These are phyloP conservation scores for Sclerotinia spermophila DNA, from an alignment of 2,329 filamentous ascomycete genomes.

Conservation along the genomic window DNA sequence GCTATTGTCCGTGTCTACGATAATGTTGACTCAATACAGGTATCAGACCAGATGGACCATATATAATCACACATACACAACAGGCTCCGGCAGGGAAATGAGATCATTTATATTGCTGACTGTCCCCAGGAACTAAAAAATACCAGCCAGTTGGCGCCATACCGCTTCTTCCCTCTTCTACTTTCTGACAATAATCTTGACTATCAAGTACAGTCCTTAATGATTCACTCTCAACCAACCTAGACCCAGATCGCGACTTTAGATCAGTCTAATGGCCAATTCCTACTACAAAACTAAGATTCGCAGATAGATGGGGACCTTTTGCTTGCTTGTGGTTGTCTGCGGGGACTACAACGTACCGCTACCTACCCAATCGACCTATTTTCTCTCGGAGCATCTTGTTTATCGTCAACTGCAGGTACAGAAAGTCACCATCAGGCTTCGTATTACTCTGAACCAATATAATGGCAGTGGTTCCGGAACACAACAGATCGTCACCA, in stretches of 20 bases:
- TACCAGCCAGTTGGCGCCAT: fast-evolving
- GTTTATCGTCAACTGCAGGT: not conserved
- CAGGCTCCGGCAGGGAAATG: not conserved
- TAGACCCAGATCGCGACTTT: not conserved
- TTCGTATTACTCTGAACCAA: not conserved
- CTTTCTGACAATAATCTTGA: fast-evolving
- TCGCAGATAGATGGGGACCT: not conserved
- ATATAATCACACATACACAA: not conserved
- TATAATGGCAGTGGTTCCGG: not conserved
- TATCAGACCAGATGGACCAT: not conserved
- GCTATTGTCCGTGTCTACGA: fast-evolving
- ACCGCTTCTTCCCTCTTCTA: fast-evolving
- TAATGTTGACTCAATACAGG: not conserved
- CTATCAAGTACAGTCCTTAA: not conserved
- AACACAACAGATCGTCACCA: no score
- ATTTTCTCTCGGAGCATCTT: fast-evolving
- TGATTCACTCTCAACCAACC: not conserved
- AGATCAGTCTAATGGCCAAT: not conserved
- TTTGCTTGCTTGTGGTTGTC: not conserved
- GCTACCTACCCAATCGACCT: not conserved
- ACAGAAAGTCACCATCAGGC: not conserved
- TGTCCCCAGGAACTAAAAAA: not conserved
- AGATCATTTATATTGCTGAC: not conserved
- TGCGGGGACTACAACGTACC: not conserved
- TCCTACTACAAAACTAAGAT: not conserved